A percentile compares a stretch with the other conserved stretches of the same genome.
These are phyloP conservation scores for Zygosaccharomyces pseudobailii DNA, from an alignment of 1,139 yeast genomes.

Conservation along the genomic window DNA sequence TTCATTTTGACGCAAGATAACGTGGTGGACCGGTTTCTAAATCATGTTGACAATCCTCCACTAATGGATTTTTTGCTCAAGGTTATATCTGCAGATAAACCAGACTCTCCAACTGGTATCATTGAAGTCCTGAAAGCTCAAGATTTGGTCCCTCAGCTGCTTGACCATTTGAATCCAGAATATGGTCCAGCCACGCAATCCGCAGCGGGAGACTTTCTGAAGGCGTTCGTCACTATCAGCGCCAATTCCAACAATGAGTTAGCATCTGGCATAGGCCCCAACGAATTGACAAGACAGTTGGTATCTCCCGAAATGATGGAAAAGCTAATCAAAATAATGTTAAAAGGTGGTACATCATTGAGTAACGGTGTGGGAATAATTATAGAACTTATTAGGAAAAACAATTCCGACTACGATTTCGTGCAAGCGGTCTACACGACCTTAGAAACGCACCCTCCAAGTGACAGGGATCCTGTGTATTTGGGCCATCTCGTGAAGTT, in stretches of 20 bases:
- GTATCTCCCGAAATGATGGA: constrained; percentile 69
- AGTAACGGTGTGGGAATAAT: constrained; percentile 96
- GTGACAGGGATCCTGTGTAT: constrained; percentile 91
- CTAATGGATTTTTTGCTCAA: constrained; percentile 71
- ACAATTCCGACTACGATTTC: constrained; percentile 91
- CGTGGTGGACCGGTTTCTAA: constrained; percentile 51
- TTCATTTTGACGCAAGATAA: constrained; percentile 48
- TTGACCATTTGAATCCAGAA: constrained; percentile 48
- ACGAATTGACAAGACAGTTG: constrained; percentile 85
- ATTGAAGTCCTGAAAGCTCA: constrained; percentile 50
- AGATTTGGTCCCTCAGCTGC: constrained; percentile 46
- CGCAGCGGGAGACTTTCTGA: constrained; percentile 91
- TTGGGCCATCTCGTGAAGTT: constrained; percentile 80
- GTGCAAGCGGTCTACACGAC: constrained; percentile 86
- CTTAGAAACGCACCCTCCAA: constrained; percentile 88
- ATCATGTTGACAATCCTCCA: constrained; percentile 55
- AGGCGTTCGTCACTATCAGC: constrained; percentile 88
- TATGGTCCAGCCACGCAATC: constrained; percentile 66
- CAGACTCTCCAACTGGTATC: constrained; percentile 61
- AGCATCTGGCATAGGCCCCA: constrained; percentile 91
- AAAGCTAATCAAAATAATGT: constrained; percentile 73
- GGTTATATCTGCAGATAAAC: constrained; percentile 60
- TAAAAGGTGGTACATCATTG: constrained; percentile 84
- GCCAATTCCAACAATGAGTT: constrained; percentile 74
- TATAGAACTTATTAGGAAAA: constrained; percentile 90